A percentile compares a stretch with the other conserved stretches of the same genome.
Conservation (phyloP, 148 eudicot species). For the Hydrangea macrophylla region DNA sequence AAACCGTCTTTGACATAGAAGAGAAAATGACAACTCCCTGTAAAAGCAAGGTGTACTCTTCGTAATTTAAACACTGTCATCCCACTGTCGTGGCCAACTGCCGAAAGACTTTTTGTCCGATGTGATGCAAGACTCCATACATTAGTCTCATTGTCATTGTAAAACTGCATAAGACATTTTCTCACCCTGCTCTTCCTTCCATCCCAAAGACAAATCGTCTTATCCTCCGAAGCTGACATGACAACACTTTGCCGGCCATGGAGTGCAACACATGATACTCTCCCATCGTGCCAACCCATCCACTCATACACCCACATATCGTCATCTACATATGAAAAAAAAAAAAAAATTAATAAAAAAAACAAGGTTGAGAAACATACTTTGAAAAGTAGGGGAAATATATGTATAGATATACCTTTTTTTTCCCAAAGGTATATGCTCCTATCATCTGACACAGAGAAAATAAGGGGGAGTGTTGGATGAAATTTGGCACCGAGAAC, state of each 20-base stretch:
- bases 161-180: conserved; percentile 6
- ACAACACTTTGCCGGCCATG: conserved; percentile 10
- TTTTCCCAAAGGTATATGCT: conserved; percentile 12
- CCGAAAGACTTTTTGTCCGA: conserved; percentile 13
- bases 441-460: conserved; percentile 19
- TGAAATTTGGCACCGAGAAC: conserved; percentile 17
- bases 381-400: neutral
- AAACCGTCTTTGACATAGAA: conserved; percentile 17
- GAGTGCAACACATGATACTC: conserved; percentile 17
- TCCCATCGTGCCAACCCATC: conserved; percentile 2
- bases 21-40: conserved; percentile 8
- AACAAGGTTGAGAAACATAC: too few species aligned
- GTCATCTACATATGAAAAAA: conserved; percentile 1
- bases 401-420: neutral
- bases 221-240: conserved; percentile 5
- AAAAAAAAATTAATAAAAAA: neutral
- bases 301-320: conserved; percentile 10
- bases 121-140: conserved; percentile 17
- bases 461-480: conserved; percentile 20
- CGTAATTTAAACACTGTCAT: conserved; percentile 13
- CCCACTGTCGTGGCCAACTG: conserved; percentile 19
- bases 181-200: conserved; percentile 5
- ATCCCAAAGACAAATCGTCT: conserved; percentile 4
- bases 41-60: conserved; percentile 15
- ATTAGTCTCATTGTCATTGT: conserved; percentile 9